Evolutionary conservation across 1,284 basidiomycete genomes (phyloP), one percentile per base, ranked within the genome.

Genomic region (Quambalaria eucalypti): DNA sequence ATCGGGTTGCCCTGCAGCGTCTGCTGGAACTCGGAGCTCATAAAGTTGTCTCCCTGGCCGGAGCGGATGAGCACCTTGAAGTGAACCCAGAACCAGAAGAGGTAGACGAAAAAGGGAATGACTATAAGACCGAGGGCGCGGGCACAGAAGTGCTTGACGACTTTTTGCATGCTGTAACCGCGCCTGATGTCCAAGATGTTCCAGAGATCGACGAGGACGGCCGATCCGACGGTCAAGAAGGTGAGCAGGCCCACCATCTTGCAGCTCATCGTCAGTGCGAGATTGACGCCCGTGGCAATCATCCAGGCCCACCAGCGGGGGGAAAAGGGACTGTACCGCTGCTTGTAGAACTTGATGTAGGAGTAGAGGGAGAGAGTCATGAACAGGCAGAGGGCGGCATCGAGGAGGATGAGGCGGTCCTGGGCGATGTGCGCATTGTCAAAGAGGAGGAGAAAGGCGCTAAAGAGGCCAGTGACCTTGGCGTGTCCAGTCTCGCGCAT

Each of bases 401-500:
- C 95, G 51, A 99, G 83, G 23, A 99, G 82, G 73, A 99, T 97
- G 47, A 99, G 83, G 48, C 95, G 88, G 33, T 90, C 90, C 76
- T 99, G 93, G 1, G 89, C 84, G 69, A 98, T 81, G 76, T 99
- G 95, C 1, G 88, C 93, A 71, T 96, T 99, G 77, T 99, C 95
- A 39, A 97, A 88, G 3, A 93, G 79, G 61, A 98, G 78, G 21
- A 98, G 79, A 50, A 79, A 78, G 1, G 93, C 90, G 46, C 90
- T 91, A 73, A 97, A 90, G 0, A 88, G 84, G 3, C 88, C 85
- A 56, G 96, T 85, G 47, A 88, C 79, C 10, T 89, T 87, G 1
- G 91, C 90, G 76, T 93, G 93, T 6, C 95, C 95, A 57, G 87
- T 88, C 79, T 97, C 90, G 76, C 95, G 87, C 95, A 98, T 97